These are phyloP conservation scores for Phytophthora foliorum DNA, from an alignment of 352 stramenopile species.

Conservation along the genomic window DNA sequence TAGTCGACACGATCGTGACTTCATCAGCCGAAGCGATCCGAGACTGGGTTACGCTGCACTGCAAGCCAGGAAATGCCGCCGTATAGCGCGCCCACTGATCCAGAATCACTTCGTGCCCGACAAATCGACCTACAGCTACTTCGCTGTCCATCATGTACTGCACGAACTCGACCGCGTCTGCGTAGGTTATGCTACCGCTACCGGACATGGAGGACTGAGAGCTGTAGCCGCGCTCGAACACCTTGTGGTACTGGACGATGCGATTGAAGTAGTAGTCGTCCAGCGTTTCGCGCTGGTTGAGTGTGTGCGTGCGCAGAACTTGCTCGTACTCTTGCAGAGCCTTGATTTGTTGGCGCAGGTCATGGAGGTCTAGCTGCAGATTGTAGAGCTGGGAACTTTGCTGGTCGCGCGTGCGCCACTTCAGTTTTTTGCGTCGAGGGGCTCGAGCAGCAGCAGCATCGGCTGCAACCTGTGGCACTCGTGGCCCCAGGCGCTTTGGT, in stretches of 20 bases:
- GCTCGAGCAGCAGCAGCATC: slow-evolving; percentile 27
- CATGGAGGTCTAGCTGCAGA: slow-evolving; percentile 61
- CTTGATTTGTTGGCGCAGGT: slow-evolving; percentile 59
- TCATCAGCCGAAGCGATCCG: slow-evolving; percentile 31
- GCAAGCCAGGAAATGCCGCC: slow-evolving; percentile 39
- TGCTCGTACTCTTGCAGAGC: slow-evolving; percentile 43
- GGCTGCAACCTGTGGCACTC: slow-evolving; percentile 24
- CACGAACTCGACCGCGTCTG: slow-evolving; percentile 52
- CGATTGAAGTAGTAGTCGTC: slow-evolving; percentile 59
- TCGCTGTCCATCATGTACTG: slow-evolving; percentile 54
- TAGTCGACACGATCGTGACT: slow-evolving; percentile 46
- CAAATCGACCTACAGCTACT: slow-evolving; percentile 43
- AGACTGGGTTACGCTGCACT: slow-evolving; percentile 38
- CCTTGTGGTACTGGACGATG: slow-evolving; percentile 63
- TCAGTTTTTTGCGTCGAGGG: slow-evolving; percentile 48
- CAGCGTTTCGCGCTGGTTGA: slow-evolving; percentile 55
- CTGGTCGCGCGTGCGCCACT: slow-evolving; percentile 67
- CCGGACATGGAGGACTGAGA: background rate
- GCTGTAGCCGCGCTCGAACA: slow-evolving; percentile 65
- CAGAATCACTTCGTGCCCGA: slow-evolving; percentile 32
- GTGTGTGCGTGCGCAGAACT: slow-evolving; percentile 40
- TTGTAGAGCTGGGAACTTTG: slow-evolving; percentile 73
- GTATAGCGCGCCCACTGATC: slow-evolving; percentile 67
- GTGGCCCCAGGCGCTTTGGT: slow-evolving; percentile 28
- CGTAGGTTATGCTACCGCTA: slow-evolving; percentile 1